Base-by-base conservation (phyloP, 2,329 filamentous ascomycete genomes). In the Tricladium varicosporioides region DNA sequence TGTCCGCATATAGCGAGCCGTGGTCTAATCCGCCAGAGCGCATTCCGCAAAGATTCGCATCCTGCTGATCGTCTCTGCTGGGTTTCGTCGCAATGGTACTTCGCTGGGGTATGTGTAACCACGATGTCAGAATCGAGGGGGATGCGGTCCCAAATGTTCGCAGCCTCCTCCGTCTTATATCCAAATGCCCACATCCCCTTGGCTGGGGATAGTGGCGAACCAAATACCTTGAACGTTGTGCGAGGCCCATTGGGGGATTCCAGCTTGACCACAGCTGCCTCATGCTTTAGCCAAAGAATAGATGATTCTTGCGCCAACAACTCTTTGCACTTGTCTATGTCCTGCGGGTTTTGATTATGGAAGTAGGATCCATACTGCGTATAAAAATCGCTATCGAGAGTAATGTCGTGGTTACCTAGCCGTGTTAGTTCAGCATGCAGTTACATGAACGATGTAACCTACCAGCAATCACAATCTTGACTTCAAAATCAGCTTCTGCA, bases 321-420 rank as follows among this genome's bases (percentile, higher is more conserved):
- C 0, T 73, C 69, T 40, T 81, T 74, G 66, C 86, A 89, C 32
- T 76, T 75, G 7, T 72, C 69, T 0, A 79, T 69, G 32, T 81
- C 78, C 66, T 88, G 81, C 0, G 76, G 75, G 2, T 69, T 66
- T 51, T 83, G 78, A 65, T 82, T 84, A 66, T 86, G 83, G 65
- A 85, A 83, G 52, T 75, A 74, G 1, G 67, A 64, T 0, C 80
- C 79, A 63, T 85, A 76, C 43, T 80, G 69, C 8, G 72, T 64
- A 68, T 84, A 87, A 69, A 88, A 90, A 2, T 75, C 68, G n/a
- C 74, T 63, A 66, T 91, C 88, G 5, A 92, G 79, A 0, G 86
- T 88, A 50, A 89, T 76, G 67, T 92, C 89, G 71, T 92, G 89
- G 68, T 92, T 92, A 27, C 88, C 87, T 87, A 58, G 15, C 10